Percentiles rank a stretch among this genome's conserved stretches.
Conservation (phyloP, 495 filamentous ascomycete species). For the Penicillium simplicissimum region DNA sequence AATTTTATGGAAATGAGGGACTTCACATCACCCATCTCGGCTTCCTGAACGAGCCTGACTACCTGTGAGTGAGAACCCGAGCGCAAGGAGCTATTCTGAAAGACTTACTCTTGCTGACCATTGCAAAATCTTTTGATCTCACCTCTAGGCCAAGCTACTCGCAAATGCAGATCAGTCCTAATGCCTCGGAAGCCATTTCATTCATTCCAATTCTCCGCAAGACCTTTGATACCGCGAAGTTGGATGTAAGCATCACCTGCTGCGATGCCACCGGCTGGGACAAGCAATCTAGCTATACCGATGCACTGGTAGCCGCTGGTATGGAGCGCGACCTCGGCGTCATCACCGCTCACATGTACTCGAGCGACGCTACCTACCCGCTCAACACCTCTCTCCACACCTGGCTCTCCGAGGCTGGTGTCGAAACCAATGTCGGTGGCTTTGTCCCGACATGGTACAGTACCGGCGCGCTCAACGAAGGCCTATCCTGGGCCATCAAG, state of each 20-base stretch:
- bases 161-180: constrained; percentile 2
- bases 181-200: background rate
- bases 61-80: background rate
- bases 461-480: background rate
- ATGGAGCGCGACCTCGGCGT: constrained; percentile 1
- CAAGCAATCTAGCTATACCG: background rate
- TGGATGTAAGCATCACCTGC: constrained; percentile 4
- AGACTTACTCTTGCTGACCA: background rate
- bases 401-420: constrained; percentile 3
- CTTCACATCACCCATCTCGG: background rate
- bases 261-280: constrained; percentile 7
- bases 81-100: background rate
- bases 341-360: constrained; percentile 1
- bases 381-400: background rate
- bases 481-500: background rate
- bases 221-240: background rate
- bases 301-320: background rate
- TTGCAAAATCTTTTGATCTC: background rate
- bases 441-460: constrained; percentile 4
- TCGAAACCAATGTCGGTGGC: background rate
- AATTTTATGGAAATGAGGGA: background rate
- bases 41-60: constrained; percentile 2
- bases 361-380: background rate
- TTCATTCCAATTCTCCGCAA: constrained; percentile 2
- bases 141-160: constrained; percentile 1